phyloP scores from a whole-genome alignment of 805 yeast genomes.

The Candida rishiriensis region DNA sequence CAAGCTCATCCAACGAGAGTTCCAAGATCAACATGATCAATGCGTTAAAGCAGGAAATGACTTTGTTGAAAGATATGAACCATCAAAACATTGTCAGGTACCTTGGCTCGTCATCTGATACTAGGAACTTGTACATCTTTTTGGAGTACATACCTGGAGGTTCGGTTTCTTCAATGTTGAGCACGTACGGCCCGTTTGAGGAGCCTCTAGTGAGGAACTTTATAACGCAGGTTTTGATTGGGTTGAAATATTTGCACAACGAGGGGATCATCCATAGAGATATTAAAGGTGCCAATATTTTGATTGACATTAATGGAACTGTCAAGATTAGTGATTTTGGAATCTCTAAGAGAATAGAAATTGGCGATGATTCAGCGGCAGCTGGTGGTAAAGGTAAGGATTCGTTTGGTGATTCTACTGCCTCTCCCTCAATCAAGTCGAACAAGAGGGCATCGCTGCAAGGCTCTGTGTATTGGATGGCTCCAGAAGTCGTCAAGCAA shows the following conservation, averaged over 20 bases:
- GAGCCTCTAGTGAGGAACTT: constrained; percentile 56
- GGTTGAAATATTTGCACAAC: constrained; percentile 51
- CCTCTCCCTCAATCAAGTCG: constrained; percentile 39
- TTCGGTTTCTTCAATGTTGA: constrained; percentile 49
- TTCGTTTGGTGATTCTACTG: background rate
- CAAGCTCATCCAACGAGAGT: constrained; percentile 32
- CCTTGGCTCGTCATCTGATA: constrained; percentile 80
- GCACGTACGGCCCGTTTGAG: constrained; percentile 57
- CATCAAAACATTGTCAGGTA: constrained; percentile 93
- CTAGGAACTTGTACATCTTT: constrained; percentile 71
- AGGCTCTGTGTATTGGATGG: constrained; percentile 99
- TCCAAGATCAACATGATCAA: constrained; percentile 52
- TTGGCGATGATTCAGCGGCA: constrained; percentile 7
- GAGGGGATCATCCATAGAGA: constrained; percentile 59
- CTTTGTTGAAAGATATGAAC: constrained; percentile 66
- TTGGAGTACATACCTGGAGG: constrained; percentile 45
- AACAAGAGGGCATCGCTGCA: constrained; percentile 76
- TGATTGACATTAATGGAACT: constrained; percentile 54
- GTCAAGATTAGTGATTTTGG: constrained; percentile 68
- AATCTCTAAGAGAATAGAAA: constrained; percentile 49
- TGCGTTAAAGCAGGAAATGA: constrained; percentile 80
- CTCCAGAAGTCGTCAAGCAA: constrained; percentile 96
- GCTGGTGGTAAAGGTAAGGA: constrained; percentile 17
- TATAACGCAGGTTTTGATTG: constrained; percentile 50
- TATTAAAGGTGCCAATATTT: constrained; percentile 60